Conservation (phyloP, 2,329 filamentous ascomycete species). For the Neodidymelliopsis sp. region DNA sequence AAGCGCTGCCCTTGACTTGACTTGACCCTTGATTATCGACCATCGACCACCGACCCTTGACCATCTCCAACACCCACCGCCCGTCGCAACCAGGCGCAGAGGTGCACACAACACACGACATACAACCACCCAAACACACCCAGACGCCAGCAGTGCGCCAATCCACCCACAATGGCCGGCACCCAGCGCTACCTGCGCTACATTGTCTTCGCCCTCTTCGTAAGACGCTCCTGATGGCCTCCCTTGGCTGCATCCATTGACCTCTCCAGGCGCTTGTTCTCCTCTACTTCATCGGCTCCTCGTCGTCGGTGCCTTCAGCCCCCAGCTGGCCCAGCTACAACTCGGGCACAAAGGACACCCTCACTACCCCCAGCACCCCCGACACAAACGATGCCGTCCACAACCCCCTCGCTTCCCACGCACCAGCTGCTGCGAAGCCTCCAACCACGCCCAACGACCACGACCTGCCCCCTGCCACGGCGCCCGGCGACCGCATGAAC, state of each 20-base stretch:
- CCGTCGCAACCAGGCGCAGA: conserved; percentile 4
- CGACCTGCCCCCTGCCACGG: conserved; percentile 53
- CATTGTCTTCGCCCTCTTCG: conserved; percentile 83
- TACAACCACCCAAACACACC: background rate
- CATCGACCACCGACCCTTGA: too few relatives aligned
- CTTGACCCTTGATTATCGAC: too few relatives aligned
- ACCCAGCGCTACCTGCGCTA: conserved; percentile 75
- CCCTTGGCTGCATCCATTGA: conserved; percentile 17
- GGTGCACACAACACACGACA: conserved; percentile 19
- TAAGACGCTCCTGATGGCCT: conserved; percentile 54
- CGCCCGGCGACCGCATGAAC: conserved; percentile 81
- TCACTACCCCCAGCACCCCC: conserved; percentile 25
- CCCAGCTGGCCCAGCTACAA: conserved; percentile 40
- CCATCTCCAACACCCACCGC: conserved; percentile 15
- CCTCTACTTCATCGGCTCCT: conserved; percentile 82
- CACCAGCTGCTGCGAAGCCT: conserved; percentile 21
- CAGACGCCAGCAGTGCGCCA: conserved; percentile 21
- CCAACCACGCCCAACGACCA: conserved; percentile 46
- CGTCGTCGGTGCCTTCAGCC: conserved; percentile 54
- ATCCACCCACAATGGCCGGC: conserved; percentile 68
- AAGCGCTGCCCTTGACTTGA: background rate
- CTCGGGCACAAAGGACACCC: conserved; percentile 24
- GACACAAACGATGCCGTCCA: conserved; percentile 18
- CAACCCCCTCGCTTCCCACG: conserved; percentile 20
- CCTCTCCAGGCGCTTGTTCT: conserved; percentile 66